Base-by-base conservation (phyloP, 1,284 basidiomycete species). In the Cerrena zonata region DNA sequence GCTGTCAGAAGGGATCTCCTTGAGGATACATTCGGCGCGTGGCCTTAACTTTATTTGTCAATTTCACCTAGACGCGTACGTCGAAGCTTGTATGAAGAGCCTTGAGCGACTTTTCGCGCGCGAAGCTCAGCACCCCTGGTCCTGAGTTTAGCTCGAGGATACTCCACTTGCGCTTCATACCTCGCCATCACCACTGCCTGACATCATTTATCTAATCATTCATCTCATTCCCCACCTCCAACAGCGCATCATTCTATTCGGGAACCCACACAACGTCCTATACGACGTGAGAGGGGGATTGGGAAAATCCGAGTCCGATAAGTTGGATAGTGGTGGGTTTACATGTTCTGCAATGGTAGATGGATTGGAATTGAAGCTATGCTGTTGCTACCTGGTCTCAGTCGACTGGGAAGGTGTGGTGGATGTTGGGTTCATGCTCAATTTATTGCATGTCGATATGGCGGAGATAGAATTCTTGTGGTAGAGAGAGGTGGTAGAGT, bases 101-200 rank as follows among this genome's bases (percentile, higher is more conserved):
- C n/a, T n/a, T n/a, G n/a, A n/a, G n/a, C n/a, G n/a, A n/a, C n/a
- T n/a, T n/a, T n/a, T n/a, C n/a, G n/a, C 68, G 88, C 85, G 52
- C 83, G 81, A 61, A 88, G 65, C 67, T 88, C 83, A 1, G 85
- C 86, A n/a, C n/a, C n/a, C n/a, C n/a, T n/a, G 22, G 81, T 80
- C 66, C 85, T 87, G 64, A 88, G 61, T 65, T 79, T 79, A 46
- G 85, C 85, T 43, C 79, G 75, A 54, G 88, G 67, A 59, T 84
- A 87, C 55, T 85, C 84, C 58, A 88, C 59, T 43, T 85, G 76
- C 37, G 75, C 77, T 51, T 81, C 79, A 59, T 86, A 88, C 56
- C 85, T 73, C 53, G 69, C 72, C 46, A 73, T 75, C 48, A 88
- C 84, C 57, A 85, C 83, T 43, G 76, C 76, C 36, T 80, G 71